Conservation (phyloP, 176 grass and related monocot species). For the Rhynchospora breviuscula region DNA sequence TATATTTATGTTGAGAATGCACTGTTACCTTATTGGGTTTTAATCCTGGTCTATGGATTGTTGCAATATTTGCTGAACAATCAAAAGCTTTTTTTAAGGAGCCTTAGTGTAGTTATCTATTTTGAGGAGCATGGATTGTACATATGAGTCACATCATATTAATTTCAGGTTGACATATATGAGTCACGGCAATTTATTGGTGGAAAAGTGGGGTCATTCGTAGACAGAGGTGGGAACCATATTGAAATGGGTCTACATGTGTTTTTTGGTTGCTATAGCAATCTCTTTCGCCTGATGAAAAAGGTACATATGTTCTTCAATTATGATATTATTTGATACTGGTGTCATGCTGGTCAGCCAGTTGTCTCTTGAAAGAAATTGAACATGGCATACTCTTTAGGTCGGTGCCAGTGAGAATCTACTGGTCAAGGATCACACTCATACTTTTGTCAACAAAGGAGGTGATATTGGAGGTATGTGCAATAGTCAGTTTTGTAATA, state of each 20-base stretch:
- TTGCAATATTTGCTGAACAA: neutral
- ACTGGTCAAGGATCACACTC: constrained; percentile 92
- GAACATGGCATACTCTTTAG: constrained; percentile 32
- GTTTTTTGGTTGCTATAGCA: constrained; percentile 97
- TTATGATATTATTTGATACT: constrained; percentile 10
- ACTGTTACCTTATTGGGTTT: neutral
- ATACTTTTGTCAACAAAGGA: constrained; percentile 96
- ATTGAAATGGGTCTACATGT: constrained; percentile 98
- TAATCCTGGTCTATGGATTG: neutral
- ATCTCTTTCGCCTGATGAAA: constrained; percentile 96
- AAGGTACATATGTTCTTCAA: constrained; percentile 33
- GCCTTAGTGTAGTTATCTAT: neutral
- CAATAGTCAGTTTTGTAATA: neutral
- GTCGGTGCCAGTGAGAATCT: constrained; percentile 89
- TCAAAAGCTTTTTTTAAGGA: neutral
- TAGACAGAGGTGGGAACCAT: constrained; percentile 83
- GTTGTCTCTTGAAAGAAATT: constrained; percentile 12
- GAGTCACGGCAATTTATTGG: constrained; percentile 79
- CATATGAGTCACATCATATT: neutral
- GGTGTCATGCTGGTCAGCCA: neutral
- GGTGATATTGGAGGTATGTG: constrained; percentile 72
- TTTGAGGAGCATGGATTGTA: neutral
- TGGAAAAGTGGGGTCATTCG: constrained; percentile 92
- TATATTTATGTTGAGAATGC: neutral
- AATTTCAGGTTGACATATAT: constrained; percentile 85